Conservation (phyloP, 164 flowering plant genomes). For the Pachysandra terminalis region DNA sequence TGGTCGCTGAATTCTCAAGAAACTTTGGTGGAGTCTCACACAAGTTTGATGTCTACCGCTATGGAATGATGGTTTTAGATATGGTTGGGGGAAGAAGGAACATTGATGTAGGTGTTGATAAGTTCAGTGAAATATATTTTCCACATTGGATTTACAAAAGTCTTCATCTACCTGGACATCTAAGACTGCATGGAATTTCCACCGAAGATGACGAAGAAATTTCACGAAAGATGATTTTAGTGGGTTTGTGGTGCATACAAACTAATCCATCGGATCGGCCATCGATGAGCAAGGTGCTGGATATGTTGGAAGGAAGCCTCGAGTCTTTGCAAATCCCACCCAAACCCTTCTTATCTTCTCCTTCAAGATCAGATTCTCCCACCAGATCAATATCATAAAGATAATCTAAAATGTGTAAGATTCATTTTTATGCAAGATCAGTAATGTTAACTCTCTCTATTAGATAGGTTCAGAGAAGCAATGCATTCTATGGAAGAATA, state of each 20-base stretch:
- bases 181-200: slow-evolving; percentile 14
- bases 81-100: slow-evolving; percentile 43
- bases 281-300: slow-evolving; percentile 31
- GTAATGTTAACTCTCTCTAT: too few relatives aligned
- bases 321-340: slow-evolving; percentile 33
- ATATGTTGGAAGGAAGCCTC: slow-evolving; percentile 38
- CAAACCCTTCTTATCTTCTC: slow-evolving; percentile 22
- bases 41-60: slow-evolving; percentile 52
- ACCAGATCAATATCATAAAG: background rate
- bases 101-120: slow-evolving; percentile 5
- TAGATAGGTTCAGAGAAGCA: too few relatives aligned
- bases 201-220: slow-evolving; percentile 21
- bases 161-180: slow-evolving; percentile 12
- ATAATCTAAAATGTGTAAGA: too few relatives aligned
- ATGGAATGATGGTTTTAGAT: slow-evolving; percentile 48
- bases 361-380: slow-evolving; percentile 1
- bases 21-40: slow-evolving; percentile 38
- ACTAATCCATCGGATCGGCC: slow-evolving; percentile 33
- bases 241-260: slow-evolving; percentile 49
- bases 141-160: slow-evolving; percentile 38
- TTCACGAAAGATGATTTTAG: slow-evolving; percentile 36
- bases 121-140: slow-evolving; percentile 36
- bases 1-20: slow-evolving; percentile 22
- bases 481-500: too few relatives aligned
- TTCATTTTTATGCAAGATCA: too few relatives aligned